Evolutionary conservation across 163 green algal genomes (phyloP).

Genomic region (Prototheca cutis): DNA sequence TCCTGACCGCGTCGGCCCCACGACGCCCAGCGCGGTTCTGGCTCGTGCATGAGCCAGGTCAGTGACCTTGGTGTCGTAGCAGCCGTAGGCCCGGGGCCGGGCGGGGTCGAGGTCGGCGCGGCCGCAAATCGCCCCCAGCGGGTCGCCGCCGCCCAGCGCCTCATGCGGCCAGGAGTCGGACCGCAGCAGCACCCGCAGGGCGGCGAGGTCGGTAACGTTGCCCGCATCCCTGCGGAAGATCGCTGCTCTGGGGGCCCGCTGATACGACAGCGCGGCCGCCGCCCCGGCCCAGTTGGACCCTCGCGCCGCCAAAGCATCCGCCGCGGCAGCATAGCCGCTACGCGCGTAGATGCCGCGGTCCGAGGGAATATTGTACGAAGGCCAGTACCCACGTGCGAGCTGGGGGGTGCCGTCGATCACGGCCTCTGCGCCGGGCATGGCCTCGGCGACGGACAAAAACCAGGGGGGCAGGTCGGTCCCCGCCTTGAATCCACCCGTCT

Average conservation of each 20-base stretch:
- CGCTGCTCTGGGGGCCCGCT: conserved; percentile 44
- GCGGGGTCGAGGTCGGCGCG: conserved; percentile 43
- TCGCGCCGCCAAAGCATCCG: not conserved
- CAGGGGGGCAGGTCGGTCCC: conserved; percentile 39
- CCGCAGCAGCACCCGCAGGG: conserved; percentile 48
- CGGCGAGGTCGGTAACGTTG: conserved; percentile 24
- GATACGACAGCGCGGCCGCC: conserved; percentile 30
- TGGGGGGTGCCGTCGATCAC: conserved; percentile 39
- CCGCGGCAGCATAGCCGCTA: conserved; percentile 2
- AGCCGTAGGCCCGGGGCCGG: conserved; percentile 33
- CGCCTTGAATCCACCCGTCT: conserved; percentile 52
- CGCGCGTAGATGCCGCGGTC: conserved; percentile 5
- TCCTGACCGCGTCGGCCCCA: conserved; percentile 29
- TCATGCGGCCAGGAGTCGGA: conserved; percentile 58
- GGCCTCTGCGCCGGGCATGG: conserved; percentile 42
- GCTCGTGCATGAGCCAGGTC: conserved; percentile 16
- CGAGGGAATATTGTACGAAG: conserved; percentile 42
- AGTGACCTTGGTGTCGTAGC: conserved; percentile 56
- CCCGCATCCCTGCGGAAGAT: conserved; percentile 58
- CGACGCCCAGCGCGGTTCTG: conserved; percentile 30
- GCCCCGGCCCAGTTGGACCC: conserved; percentile 15
- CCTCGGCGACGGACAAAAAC: conserved; percentile 56
- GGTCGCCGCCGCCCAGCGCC: conserved; percentile 20
- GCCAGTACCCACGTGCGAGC: conserved; percentile 50
- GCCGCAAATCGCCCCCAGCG: conserved; percentile 39